Evolutionary conservation across 768 basidiomycete genomes (phyloP), one percentile per base, ranked within the genome.

Genomic region (Termitomyces sp.): DNA sequence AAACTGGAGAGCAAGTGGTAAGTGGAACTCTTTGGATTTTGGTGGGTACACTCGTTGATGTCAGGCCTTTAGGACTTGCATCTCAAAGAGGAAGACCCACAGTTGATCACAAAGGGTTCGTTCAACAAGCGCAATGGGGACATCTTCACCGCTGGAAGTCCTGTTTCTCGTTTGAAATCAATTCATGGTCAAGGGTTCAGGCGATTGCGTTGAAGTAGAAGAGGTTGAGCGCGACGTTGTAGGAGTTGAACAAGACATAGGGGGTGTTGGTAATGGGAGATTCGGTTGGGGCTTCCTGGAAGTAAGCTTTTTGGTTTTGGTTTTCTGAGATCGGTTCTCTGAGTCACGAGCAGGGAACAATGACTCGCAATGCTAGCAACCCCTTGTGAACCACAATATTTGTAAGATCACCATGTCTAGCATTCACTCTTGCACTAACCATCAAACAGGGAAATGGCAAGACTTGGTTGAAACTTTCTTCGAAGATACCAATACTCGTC

Each of bases 371-470:
- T 28, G 4, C 28, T 4, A 97, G 70, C 97, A 98, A 71, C 97
- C 97, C 5, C 77, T 98, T 32, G 86, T 98, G 35, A 98, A 97
- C 72, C 96, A 98, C 65, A 91, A 95, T 70, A 98, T 98, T 63
- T 80, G 94, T 92, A 60, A 64, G 92, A 79, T 39, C 24, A 8
- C 13, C 15, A 22, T 22, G 1, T 35, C 7, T 24, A 22, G 58
- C 44, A 49, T 36, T 20, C 2, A 46, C 39, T 49, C n/a, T 39
- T 11, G 49, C 32, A 39, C 57, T 42, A 13, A 55, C 36, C 46
- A 18, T 18, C 5, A 7, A 36, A 7, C 18, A 96, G 96, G 84
- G 32, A 92, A 90, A 71, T 79, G 96, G 12, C 96, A 96, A 69
- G 83, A 89, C 62, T 78, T 99, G 5, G 95, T 98, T 4, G 89